Conservation (phyloP, 345 rosid genomes). For the Rhizophora mangle region DNA sequence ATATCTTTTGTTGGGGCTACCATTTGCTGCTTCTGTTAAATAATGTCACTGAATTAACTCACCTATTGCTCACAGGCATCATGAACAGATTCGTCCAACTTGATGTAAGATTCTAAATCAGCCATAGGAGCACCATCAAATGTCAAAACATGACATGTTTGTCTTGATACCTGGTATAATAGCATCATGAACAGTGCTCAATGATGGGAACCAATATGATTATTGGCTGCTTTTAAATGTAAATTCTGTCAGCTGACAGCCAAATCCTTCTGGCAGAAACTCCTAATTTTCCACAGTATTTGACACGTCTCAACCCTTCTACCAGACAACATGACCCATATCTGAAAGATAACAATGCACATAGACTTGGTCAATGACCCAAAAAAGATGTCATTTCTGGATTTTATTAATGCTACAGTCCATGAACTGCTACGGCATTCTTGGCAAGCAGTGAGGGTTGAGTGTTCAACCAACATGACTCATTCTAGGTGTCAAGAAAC, state of each 20-base stretch:
- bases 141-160: conserved; percentile 58
- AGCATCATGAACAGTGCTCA: conserved; percentile 12
- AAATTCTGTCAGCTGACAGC: neutral
- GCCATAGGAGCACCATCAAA: conserved; percentile 91
- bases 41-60: conserved; percentile 15
- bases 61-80: conserved; percentile 88
- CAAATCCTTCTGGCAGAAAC: neutral
- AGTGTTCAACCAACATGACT: no score
- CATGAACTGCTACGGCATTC: no score
- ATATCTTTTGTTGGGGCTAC: neutral
- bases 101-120: conserved; percentile 70
- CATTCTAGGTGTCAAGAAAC: no score
- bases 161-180: conserved; percentile 58
- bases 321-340: no score
- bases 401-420: no score
- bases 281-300: neutral
- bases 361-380: no score
- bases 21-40: neutral
- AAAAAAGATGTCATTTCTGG: no score
- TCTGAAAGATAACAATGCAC: no score
- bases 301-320: no score
- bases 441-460: no score
- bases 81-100: conserved; percentile 61
- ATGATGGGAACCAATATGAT: conserved; percentile 5
- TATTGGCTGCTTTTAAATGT: neutral